Evolutionary conservation across 768 basidiomycete species (phyloP).

Genomic region (Termitomyces sp.): DNA sequence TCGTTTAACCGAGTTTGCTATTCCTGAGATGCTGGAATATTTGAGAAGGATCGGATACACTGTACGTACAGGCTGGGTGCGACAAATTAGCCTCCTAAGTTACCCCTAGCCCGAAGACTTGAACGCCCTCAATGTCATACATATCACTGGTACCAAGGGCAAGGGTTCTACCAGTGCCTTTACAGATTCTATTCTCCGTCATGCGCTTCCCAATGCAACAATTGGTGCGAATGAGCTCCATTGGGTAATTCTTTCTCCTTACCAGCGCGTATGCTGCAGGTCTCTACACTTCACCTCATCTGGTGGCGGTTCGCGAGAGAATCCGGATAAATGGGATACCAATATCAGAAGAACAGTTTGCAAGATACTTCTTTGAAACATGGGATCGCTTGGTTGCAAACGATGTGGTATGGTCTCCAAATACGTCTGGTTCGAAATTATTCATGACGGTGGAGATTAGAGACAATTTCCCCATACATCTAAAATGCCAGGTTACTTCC

Average conservation of each 20-base stretch:
- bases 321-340: conserved; percentile 92
- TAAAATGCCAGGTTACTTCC: conserved; percentile 87
- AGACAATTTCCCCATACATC: conserved; percentile 46
- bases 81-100: conserved; percentile 9
- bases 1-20: conserved; percentile 52
- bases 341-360: conserved; percentile 81
- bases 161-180: conserved; percentile 98
- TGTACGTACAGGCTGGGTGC: conserved; percentile 38
- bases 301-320: conserved; percentile 92
- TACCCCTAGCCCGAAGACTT: conserved; percentile 66
- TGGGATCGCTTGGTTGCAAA: conserved; percentile 80
- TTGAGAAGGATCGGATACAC: conserved; percentile 79
- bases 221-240: conserved; percentile 51
- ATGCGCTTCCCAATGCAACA: conserved; percentile 68
- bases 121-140: conserved; percentile 86
- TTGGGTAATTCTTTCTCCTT: neutral
- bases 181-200: conserved; percentile 78
- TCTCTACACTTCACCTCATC: conserved; percentile 93
- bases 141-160: conserved; percentile 97
- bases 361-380: conserved; percentile 91
- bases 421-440: neutral
- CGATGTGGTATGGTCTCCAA: conserved; percentile 37
- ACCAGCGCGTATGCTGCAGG: conserved; percentile 37
- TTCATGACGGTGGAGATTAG: conserved; percentile 22
- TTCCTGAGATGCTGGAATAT: conserved; percentile 90